Percentiles rank a stretch among this genome's conserved stretches.
Evolutionary conservation across 2,329 filamentous ascomycete species (phyloP).

Genomic region (Helotiales sp.): DNA sequence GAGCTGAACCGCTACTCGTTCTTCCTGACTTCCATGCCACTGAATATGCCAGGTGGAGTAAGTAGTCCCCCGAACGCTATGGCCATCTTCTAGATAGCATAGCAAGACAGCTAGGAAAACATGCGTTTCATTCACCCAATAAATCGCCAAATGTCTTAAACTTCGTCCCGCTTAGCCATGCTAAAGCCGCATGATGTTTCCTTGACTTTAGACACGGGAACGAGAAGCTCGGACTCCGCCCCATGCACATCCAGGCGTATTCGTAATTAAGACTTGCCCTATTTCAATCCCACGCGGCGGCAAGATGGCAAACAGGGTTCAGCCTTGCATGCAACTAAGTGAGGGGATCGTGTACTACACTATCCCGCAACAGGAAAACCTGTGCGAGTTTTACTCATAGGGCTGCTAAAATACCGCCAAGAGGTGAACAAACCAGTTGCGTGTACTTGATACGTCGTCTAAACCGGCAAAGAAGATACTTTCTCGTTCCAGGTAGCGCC

Average conservation of each 20-base stretch:
- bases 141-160: too few species aligned
- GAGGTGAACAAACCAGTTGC: background rate
- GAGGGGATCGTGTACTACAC: background rate
- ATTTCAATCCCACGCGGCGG: background rate
- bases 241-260: background rate
- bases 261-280: background rate
- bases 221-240: background rate
- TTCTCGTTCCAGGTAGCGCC: background rate
- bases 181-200: background rate
- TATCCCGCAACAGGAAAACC: background rate
- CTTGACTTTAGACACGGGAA: background rate
- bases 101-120: background rate
- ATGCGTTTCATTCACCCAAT: background rate
- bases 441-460: background rate
- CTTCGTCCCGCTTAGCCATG: background rate
- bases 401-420: background rate
- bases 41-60: conserved; percentile 47
- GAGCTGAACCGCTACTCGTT: conserved; percentile 52
- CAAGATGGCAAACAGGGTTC: background rate
- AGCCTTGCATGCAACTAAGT: background rate
- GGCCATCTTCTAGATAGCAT: conserved; percentile 31
- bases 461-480: background rate
- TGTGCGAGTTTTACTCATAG: background rate
- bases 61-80: conserved; percentile 30
- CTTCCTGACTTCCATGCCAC: conserved; percentile 54